phyloP scores from a whole-genome alignment of 129 eudicot genomes.

The Artemisia tridentata region DNA sequence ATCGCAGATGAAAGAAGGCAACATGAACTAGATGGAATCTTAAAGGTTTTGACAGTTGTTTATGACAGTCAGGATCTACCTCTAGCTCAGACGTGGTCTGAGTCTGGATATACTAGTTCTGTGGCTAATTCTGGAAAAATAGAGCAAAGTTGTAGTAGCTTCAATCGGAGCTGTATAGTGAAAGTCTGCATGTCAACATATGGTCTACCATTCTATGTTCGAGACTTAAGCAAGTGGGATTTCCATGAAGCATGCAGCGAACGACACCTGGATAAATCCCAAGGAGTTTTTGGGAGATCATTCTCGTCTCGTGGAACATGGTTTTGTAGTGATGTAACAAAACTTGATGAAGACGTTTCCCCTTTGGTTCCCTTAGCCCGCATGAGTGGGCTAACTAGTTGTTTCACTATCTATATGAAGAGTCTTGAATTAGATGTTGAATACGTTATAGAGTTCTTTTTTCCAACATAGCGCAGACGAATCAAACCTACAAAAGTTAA shows the following conservation, averaged over 20 bases:
- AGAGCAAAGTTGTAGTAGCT: slow-evolving; percentile 14
- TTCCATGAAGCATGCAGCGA: slow-evolving; percentile 2
- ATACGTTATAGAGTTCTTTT: slow-evolving; percentile 20
- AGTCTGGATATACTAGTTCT: background rate
- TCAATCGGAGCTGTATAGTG: slow-evolving; percentile 7
- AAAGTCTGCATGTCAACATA: slow-evolving; percentile 17
- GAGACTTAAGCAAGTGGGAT: slow-evolving; percentile 13
- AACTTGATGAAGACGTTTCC: slow-evolving; percentile 4
- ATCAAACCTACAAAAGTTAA: background rate
- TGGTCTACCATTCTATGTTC: slow-evolving; percentile 12
- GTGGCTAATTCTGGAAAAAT: slow-evolving; percentile 8
- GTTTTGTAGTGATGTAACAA: slow-evolving; percentile 7
- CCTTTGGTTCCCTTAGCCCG: slow-evolving; percentile 11
- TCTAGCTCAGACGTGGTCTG: slow-evolving; percentile 14
- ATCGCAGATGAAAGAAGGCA: slow-evolving; percentile 7
- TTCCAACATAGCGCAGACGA: background rate
- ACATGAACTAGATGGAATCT: slow-evolving; percentile 10
- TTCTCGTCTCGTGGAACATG: background rate
- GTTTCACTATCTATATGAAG: slow-evolving; percentile 9
- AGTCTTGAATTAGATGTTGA: background rate
- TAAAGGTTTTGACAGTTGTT: background rate
- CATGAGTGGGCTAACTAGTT: slow-evolving; percentile 15
- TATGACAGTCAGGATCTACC: slow-evolving; percentile 8
- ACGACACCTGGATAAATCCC: slow-evolving; percentile 7
- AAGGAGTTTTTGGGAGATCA: slow-evolving; percentile 14